Evolutionary conservation across 257 asterid species (phyloP).

Genomic region (Scutellaria galericulata): DNA sequence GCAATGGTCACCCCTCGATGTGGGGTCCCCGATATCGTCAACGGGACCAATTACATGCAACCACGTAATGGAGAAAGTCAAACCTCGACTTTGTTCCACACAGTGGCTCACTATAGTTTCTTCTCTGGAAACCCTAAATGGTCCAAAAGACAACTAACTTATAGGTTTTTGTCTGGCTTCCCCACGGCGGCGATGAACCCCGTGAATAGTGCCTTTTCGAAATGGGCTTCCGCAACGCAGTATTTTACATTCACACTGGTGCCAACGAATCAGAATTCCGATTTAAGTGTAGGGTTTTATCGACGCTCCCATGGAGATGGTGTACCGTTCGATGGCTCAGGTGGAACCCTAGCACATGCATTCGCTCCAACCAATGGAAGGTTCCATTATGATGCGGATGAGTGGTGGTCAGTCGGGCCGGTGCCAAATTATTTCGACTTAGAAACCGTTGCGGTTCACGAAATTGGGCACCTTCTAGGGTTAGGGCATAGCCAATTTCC

Average conservation of each 20-base stretch:
- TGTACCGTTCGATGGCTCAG: constrained; percentile 42
- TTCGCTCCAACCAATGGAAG: constrained; percentile 38
- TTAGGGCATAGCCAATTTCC: neutral
- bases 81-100: constrained; percentile 12
- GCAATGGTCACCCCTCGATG: constrained; percentile 46
- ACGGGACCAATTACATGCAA: constrained; percentile 40
- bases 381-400: constrained; percentile 41
- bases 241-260: constrained; percentile 30
- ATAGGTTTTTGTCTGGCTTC: constrained; percentile 12
- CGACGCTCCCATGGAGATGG: constrained; percentile 38
- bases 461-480: constrained; percentile 34
- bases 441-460: constrained; percentile 27
- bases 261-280: constrained; percentile 1
- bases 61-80: neutral
- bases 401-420: constrained; percentile 28
- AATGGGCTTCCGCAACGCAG: constrained; percentile 36
- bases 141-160: constrained; percentile 40
- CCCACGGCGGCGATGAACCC: constrained; percentile 1
- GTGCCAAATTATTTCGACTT: neutral
- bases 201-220: constrained; percentile 35
- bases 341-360: constrained; percentile 46
- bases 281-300: constrained; percentile 38
- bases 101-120: constrained; percentile 37
- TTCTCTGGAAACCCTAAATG: constrained; percentile 32
- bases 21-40: constrained; percentile 36